Evolutionary conservation across 495 filamentous ascomycete species (phyloP).

Genomic region (Aspergillus wentii): DNA sequence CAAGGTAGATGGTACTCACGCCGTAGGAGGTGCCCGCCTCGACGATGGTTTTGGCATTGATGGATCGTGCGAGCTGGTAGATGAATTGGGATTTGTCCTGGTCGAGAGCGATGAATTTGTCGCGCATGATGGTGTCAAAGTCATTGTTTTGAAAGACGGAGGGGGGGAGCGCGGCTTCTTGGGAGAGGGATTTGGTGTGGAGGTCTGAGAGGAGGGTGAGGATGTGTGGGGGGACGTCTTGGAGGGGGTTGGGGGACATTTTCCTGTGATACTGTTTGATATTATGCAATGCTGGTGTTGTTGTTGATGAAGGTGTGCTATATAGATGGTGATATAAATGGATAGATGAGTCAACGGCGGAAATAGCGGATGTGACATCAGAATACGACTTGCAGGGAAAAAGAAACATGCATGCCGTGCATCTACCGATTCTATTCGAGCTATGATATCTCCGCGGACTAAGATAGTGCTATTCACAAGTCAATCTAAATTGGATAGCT

Average conservation of each 20-base stretch:
- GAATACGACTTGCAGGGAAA: too few species aligned
- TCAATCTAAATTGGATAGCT: too few species aligned
- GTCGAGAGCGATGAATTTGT: constrained; percentile 53
- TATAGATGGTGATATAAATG: too few species aligned
- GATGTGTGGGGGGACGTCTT: constrained; percentile 11
- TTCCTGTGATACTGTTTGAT: too few species aligned
- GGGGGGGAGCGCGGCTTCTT: constrained; percentile 23
- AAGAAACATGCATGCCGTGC: too few species aligned
- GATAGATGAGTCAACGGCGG: too few species aligned
- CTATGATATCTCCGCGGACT: too few species aligned
- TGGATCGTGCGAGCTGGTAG: constrained; percentile 43
- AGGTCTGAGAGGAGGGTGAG: constrained; percentile 18
- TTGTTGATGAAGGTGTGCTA: too few species aligned
- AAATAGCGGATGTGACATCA: too few species aligned
- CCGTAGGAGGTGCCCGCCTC: constrained; percentile 57
- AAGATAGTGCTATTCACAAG: too few species aligned
- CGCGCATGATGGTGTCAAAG: constrained; percentile 35
- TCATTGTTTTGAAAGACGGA: constrained; percentile 8
- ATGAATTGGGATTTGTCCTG: constrained; percentile 50
- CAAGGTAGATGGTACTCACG: constrained; percentile 57
- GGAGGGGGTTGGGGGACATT: constrained; percentile 3
- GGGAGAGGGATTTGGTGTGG: constrained; percentile 22
- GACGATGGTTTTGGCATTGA: constrained; percentile 43
- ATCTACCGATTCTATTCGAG: too few species aligned
- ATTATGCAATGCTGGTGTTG: too few species aligned